These are phyloP conservation scores for Olyra latifolia DNA, from an alignment of 176 grass and related monocot species.

Conservation along the genomic window DNA sequence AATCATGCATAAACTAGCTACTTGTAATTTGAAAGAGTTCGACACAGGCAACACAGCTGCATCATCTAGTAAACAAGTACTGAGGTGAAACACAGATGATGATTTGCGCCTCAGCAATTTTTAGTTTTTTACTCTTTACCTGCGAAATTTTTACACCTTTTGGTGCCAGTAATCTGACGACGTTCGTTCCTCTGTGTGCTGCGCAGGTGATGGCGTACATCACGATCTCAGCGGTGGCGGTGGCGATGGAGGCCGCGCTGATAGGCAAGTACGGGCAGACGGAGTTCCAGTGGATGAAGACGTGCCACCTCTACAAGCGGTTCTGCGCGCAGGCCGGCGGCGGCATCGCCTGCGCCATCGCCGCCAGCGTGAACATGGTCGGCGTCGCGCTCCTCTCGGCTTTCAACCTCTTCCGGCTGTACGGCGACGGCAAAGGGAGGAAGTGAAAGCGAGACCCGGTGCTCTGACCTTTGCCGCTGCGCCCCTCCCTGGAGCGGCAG, in stretches of 20 bases:
- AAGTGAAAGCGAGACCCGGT: conserved; percentile 16
- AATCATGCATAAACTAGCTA: too few species aligned
- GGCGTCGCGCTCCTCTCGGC: conserved; percentile 59
- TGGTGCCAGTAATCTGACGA: too few species aligned
- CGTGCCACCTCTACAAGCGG: conserved; percentile 71
- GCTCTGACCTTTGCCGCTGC: neutral
- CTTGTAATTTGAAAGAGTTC: neutral
- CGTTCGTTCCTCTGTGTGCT: neutral
- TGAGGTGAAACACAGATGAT: neutral
- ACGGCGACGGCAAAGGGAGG: conserved; percentile 42
- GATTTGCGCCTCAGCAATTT: neutral
- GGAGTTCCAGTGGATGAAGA: conserved; percentile 96
- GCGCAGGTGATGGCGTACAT: conserved; percentile 71
- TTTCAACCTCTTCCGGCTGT: conserved; percentile 93
- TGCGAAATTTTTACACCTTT: neutral
- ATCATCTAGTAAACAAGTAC: too few species aligned
- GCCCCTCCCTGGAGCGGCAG: neutral
- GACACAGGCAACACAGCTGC: neutral
- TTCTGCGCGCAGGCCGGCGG: conserved; percentile 70
- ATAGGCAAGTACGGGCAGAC: conserved; percentile 55
- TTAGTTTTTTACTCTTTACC: neutral
- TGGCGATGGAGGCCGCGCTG: conserved; percentile 59
- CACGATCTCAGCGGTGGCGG: conserved; percentile 52
- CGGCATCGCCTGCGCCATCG: conserved; percentile 51
- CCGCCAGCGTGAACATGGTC: conserved; percentile 48